Evolutionary conservation across 208 protist species (phyloP).

Genomic region (Crithidia sp.): DNA sequence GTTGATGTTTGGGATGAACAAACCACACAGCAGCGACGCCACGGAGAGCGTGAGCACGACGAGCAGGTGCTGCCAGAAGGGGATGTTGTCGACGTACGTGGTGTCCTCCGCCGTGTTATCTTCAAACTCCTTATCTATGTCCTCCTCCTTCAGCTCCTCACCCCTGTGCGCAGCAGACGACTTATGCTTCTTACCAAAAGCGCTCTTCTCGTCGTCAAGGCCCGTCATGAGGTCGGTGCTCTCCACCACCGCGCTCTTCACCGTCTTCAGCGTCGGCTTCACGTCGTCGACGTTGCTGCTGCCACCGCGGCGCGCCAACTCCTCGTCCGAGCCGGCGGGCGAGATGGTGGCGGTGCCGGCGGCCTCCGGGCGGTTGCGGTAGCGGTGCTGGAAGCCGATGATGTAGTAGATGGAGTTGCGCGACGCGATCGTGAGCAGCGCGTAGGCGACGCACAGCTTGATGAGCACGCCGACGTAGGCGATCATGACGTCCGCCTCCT

Average conservation of each 20-base stretch:
- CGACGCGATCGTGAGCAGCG: conserved; percentile 40
- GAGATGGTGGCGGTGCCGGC: not conserved
- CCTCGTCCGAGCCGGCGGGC: not conserved
- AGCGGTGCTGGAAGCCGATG: conserved; percentile 45
- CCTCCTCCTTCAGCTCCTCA: not conserved
- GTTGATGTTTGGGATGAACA: conserved; percentile 81
- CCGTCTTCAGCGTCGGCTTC: not conserved
- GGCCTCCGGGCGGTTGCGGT: conserved; percentile 26
- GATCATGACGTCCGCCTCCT: conserved; percentile 44
- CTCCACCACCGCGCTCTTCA: not conserved
- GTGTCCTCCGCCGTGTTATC: conserved; percentile 23
- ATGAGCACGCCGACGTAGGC: conserved; percentile 59
- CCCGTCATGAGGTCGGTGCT: not conserved
- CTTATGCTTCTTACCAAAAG: not conserved
- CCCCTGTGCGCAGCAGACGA: not conserved
- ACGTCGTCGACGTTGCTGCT: not conserved
- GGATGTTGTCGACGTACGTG: conserved; percentile 55
- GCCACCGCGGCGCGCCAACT: not conserved
- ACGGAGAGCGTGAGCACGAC: conserved; percentile 34
- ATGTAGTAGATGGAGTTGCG: conserved; percentile 71
- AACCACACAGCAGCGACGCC: conserved; percentile 51
- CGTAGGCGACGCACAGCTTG: conserved; percentile 68
- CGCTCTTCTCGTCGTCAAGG: not conserved
- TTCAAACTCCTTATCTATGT: conserved; percentile 7
- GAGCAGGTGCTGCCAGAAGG: conserved; percentile 43